Base-by-base conservation (phyloP, 441 rosid genomes). In the Pelargonium exstipulatum region DNA sequence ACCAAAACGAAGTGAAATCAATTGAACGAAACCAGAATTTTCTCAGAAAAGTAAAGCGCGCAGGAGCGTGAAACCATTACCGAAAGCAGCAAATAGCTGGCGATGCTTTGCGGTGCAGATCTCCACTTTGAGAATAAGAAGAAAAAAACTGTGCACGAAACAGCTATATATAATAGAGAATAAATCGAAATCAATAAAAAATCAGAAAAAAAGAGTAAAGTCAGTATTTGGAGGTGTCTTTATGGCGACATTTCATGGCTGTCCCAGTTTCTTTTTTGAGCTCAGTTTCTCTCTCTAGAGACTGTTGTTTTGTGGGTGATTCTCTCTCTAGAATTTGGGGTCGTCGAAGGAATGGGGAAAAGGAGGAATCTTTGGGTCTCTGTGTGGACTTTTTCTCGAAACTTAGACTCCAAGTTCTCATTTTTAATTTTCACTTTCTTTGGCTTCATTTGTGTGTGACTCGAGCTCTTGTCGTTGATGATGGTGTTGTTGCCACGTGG, bases 211-310 rank as follows among this genome's bases (percentile, higher is more conserved):
- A 43, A 55, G 61, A 55, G 61, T 55, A 55, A 55, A 55, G 61
- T 55, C 61, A 55, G 61, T 55, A 55, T 55, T 55, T 55, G 61
- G 61, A 55, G 61, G 61, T 55, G 17, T 55, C 61, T 55, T 55
- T 55, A 55, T 55, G 61, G 61, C 61, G 61, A 55, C 61, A 55
- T 55, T 55, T 55, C 61, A 2, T 55, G 61, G 61, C 17, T 55
- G 22, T 20, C 22, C 22, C 22, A 20, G 22, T 5, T 43, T 43
- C 10, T 18, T 55, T 55, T 17, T 4, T 55, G 61, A 24, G 20
- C 5, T 55, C 61, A 1, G 2, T 55, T 18, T 55, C 61, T 55
- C 61, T 55, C 61, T 55, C 61, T 55, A 18, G 26, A 7, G 61
- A 55, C 61, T 55, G 61, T 53, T 53, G 60, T 3, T 55, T 55